Conservation (phyloP, 2,329 filamentous ascomycete species). For the Alternaria atra region DNA sequence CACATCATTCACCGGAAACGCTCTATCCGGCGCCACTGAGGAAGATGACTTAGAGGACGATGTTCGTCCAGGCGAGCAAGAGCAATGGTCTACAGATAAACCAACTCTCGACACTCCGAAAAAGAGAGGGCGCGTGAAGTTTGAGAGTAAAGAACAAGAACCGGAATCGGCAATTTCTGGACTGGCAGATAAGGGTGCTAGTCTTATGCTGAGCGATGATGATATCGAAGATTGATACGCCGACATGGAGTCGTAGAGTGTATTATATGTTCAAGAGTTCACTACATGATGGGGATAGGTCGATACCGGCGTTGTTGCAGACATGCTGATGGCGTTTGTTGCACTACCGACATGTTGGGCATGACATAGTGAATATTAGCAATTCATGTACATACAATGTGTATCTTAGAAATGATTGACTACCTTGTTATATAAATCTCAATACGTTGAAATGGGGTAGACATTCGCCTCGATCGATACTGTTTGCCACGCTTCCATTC, state of each 20-base stretch:
- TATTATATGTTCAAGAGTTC: background rate
- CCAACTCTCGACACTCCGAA: slow-evolving; percentile 41
- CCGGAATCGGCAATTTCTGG: slow-evolving; percentile 35
- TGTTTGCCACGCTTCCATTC: too few species aligned
- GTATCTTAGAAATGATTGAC: background rate
- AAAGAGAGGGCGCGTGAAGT: slow-evolving; percentile 28
- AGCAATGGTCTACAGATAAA: slow-evolving; percentile 57
- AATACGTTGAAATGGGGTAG: too few species aligned
- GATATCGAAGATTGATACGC: slow-evolving; percentile 55
- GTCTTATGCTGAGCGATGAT: slow-evolving; percentile 57
- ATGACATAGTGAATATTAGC: background rate
- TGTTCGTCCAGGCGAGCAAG: slow-evolving; percentile 31
- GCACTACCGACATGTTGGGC: background rate
- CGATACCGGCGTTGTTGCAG: background rate
- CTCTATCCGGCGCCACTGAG: slow-evolving; percentile 28
- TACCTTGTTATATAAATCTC: too few species aligned
- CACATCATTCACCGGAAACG: slow-evolving; percentile 64
- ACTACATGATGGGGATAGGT: background rate
- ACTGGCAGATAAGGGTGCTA: slow-evolving; percentile 37
- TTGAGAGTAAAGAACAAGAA: slow-evolving; percentile 33
- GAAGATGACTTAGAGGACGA: slow-evolving; percentile 50
- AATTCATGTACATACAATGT: background rate
- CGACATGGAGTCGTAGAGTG: background rate
- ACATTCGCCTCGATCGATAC: too few species aligned
- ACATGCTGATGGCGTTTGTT: background rate